Evolutionary conservation across 129 eudicot genomes (phyloP).

Genomic region (Centella asiatica): DNA sequence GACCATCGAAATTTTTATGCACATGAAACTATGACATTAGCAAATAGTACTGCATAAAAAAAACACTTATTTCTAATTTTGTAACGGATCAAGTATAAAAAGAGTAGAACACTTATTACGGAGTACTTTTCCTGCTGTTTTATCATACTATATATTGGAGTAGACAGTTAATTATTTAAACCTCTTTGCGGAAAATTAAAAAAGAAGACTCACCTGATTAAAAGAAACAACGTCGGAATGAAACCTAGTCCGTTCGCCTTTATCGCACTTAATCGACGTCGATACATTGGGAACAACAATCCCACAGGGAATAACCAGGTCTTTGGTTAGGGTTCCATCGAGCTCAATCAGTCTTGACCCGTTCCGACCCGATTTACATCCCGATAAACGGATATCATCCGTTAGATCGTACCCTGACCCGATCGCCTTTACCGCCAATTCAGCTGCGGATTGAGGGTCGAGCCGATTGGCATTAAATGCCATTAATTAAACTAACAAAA

Average conservation of each 20-base stretch:
- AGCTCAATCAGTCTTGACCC: conserved; percentile 65
- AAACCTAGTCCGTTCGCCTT: conserved; percentile 92
- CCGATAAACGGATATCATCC: conserved; percentile 58
- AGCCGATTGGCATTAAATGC: conserved; percentile 39
- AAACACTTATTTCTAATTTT: too few species aligned
- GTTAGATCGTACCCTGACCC: conserved; percentile 84
- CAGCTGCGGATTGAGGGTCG: conserved; percentile 73
- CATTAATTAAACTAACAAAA: conserved; percentile 12
- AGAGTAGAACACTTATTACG: too few species aligned
- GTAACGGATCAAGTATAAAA: too few species aligned
- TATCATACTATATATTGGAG: too few species aligned
- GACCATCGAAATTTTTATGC: too few species aligned
- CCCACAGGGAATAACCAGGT: conserved; percentile 68
- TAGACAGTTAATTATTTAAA: too few species aligned
- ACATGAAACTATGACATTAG: too few species aligned
- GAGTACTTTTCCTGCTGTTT: too few species aligned
- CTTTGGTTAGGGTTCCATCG: conserved; percentile 41
- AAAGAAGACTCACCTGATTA: conserved; percentile 40
- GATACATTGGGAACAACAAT: conserved; percentile 54
- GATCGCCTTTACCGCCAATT: conserved; percentile 74
- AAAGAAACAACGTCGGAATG: conserved; percentile 82
- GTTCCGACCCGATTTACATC: conserved; percentile 64
- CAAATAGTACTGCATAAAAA: too few species aligned
- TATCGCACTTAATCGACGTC: conserved; percentile 74
- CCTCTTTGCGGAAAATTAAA: too few species aligned